Conservation (phyloP, 2,329 filamentous ascomycete species). For the Diaporthe eres region DNA sequence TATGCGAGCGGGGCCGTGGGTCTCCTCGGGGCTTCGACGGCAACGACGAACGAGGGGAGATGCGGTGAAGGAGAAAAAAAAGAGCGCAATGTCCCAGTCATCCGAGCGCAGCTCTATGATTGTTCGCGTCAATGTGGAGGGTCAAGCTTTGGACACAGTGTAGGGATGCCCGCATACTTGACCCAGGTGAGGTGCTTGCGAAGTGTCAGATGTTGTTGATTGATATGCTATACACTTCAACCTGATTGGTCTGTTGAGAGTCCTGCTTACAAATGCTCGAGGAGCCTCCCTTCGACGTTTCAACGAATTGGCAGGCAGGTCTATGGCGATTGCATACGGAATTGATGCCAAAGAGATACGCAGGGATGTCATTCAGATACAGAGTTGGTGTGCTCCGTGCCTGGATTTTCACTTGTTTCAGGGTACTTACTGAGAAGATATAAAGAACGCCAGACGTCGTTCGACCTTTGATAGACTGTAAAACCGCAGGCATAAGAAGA, state of each 20-base stretch:
- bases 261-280: background rate
- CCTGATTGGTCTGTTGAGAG: background rate
- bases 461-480: background rate
- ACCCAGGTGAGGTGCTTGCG: background rate
- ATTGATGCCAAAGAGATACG: background rate
- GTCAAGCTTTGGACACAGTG: background rate
- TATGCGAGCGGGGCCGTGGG: background rate
- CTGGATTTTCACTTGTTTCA: background rate
- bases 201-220: background rate
- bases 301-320: background rate
- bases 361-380: accelerated
- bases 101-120: background rate
- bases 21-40: background rate
- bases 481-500: too few relatives aligned
- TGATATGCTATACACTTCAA: too few relatives aligned
- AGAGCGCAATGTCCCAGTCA: too few relatives aligned
- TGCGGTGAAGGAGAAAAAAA: background rate
- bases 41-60: background rate
- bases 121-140: accelerated
- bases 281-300: background rate
- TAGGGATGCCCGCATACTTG: too few relatives aligned
- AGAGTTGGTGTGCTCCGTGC: background rate
- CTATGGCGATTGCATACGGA: background rate
- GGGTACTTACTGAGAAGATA: background rate
- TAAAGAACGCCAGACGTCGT: background rate